Evolutionary conservation across 305 asterid genomes (phyloP), one percentile per base, ranked within the genome.

Genomic region (Fraxinus greggii): DNA sequence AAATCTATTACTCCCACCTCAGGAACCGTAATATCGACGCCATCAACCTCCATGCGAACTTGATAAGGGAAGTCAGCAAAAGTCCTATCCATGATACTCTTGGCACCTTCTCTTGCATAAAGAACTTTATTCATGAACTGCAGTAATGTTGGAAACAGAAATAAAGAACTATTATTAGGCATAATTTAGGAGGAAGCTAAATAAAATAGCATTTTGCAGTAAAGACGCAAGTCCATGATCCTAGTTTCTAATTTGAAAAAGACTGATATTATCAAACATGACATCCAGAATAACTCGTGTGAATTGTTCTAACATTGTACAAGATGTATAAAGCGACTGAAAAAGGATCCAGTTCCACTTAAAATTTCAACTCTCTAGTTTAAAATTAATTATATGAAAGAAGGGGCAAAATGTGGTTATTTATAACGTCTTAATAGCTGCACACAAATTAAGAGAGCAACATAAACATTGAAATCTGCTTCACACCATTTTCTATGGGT

Each of bases 61-160:
- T 94, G 97, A 95, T 94, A 93, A 79, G 97, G 97, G 81, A 96
- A 94, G 88, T 96, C 97, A 1, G 89, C 97, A 89, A 94, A 89
- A 83, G 98, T 93, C 86, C 98, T 85, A 85, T 92, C 98, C 98
- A 96, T 94, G 84, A 94, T 92, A 86, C 90, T 94, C 90, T 85
- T 92, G 65, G 99, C 99, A 75, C 98, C 98, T 90, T 96, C 99
- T 90, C 98, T 93, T 76, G 98, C 99, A 84, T 96, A 96, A 65
- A 94, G 94, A 83, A 96, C 98, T 91, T 96, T 94, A 85, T 96
- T 96, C 98, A 96, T 94, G 89, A 96, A 96, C 99, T 94, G 98
- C 92, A 93, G 81, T 82, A 83, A 75, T 28, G 67, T 40, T 45
- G 56, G 38, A 19, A 75, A 40, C 33, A 51, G 76, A 70, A 74